These are phyloP conservation scores for Apostasia shenzhenica DNA, from an alignment of 106 monocot genomes.

Conservation along the genomic window DNA sequence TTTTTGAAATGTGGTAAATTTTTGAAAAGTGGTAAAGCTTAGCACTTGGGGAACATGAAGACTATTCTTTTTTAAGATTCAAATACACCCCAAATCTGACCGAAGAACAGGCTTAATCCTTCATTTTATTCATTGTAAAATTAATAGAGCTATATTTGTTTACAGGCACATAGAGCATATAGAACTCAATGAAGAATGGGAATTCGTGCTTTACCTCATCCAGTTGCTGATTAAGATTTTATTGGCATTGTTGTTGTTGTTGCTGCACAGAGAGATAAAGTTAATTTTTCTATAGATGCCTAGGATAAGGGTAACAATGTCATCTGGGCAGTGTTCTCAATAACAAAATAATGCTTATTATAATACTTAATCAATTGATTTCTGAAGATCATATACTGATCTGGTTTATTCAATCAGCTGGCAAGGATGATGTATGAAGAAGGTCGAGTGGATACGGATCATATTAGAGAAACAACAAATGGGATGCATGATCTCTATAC, in stretches of 20 bases:
- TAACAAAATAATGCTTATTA: slow-evolving; percentile 1
- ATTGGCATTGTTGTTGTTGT: not conserved
- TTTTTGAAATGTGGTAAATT: too few species aligned
- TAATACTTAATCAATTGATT: not conserved
- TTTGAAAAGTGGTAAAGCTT: too few species aligned
- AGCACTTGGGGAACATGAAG: too few species aligned
- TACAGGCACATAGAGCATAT: too few species aligned
- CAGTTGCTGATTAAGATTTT: not conserved
- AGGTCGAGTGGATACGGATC: slow-evolving; percentile 1
- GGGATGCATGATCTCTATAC: not conserved
- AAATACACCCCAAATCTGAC: too few species aligned
- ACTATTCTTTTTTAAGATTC: too few species aligned
- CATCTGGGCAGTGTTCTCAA: not conserved
- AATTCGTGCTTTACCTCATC: too few species aligned
- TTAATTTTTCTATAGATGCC: not conserved
- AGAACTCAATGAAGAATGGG: too few species aligned
- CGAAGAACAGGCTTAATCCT: too few species aligned
- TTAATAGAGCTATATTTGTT: too few species aligned
- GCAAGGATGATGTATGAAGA: slow-evolving; percentile 31
- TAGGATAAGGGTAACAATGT: not conserved
- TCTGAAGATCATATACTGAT: slow-evolving; percentile 10
- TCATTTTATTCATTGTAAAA: too few species aligned
- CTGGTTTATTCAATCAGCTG: slow-evolving; percentile 22
- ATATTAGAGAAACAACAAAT: not conserved
- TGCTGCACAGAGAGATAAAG: not conserved